Conservation (phyloP, 1,284 basidiomycete species). For the Malassezia yamatoensis region DNA sequence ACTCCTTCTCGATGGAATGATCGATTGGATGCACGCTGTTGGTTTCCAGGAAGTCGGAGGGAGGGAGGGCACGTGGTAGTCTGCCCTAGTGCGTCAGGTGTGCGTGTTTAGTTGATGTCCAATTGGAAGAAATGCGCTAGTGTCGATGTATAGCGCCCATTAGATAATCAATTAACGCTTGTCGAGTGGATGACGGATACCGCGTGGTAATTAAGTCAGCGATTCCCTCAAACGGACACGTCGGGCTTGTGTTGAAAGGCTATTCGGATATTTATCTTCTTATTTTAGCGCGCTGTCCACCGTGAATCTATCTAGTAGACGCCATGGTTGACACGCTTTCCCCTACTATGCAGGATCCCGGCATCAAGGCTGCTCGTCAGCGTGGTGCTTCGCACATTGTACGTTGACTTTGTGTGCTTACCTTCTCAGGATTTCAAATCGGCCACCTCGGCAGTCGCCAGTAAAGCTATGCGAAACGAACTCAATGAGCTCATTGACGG, state of each 20-base stretch:
- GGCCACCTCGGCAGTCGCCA: conserved; percentile 90
- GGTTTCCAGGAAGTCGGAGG: no score
- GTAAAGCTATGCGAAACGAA: conserved; percentile 98
- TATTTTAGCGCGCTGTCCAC: not conserved
- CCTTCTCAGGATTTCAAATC: conserved; percentile 70
- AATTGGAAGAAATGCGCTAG: not conserved
- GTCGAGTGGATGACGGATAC: not conserved
- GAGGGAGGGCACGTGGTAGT: no score
- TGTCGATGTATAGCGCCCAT: not conserved
- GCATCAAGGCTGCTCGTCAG: conserved; percentile 42
- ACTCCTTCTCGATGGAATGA: not conserved
- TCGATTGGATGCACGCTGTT: no score
- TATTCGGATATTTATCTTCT: not conserved
- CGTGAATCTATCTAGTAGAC: not conserved
- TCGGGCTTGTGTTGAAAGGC: not conserved
- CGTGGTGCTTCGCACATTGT: conserved; percentile 45
- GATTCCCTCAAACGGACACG: no score
- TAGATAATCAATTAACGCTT: not conserved
- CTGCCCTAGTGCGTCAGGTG: no score
- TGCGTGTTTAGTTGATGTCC: no score
- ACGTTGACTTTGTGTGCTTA: conserved; percentile 17
- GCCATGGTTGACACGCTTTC: conserved; percentile 28
- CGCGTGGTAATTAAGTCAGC: not conserved
- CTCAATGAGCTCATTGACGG: conserved; percentile 76
- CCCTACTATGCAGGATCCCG: conserved; percentile 34